Base-by-base conservation (phyloP, 2,329 filamentous ascomycete species). In the Ceratocystis huliohia region DNA sequence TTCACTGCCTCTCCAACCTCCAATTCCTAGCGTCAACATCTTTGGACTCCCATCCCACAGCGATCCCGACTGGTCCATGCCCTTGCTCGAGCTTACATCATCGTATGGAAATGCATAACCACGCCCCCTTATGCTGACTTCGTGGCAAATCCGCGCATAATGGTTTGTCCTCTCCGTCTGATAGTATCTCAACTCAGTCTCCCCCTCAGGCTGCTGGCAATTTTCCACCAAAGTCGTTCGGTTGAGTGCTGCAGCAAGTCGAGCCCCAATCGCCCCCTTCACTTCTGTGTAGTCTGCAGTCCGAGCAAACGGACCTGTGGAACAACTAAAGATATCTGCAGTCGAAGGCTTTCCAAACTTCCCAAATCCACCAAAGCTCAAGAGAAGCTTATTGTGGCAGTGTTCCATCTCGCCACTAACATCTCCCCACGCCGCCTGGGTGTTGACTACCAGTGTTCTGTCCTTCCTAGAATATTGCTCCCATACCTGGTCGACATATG, bases 221-320 rank as follows among this genome's bases (percentile, higher is more conserved):
- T 81, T 76, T 22, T 75, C 72, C 63, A 88, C 75, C 68, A 94
- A 75, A 10, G 87, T 92, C 44, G 82, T 85, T 25, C 89, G 81
- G 75, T 92, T 91, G 71, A 93, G 83, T 0, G 87, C 88, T 0
- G 89, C 89, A 0, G 87, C 82, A 15, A 94, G 76, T n/a, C 89
- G 81, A 0, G 90, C 88, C 7, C 86, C 85, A 66, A 92, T 82
- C 50, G 85, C 85, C 68, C 83, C 81, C 72, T 80, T 78, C 71
- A 79, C 75, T 63, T 76, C 76, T 1, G 74, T 72, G 65, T 78
- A 77, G 46, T 74, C 75, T 4, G 76, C 70, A 62, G 76, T 76
- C 50, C 71, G 74, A 1, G 75, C 78, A 74, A 87, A 87, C 0
- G 84, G 81, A 0, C 84, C 84, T n/a, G 75, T 76, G 73, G 75